Conservation (phyloP, 345 rosid genomes). For the Atalantia buxifolia region DNA sequence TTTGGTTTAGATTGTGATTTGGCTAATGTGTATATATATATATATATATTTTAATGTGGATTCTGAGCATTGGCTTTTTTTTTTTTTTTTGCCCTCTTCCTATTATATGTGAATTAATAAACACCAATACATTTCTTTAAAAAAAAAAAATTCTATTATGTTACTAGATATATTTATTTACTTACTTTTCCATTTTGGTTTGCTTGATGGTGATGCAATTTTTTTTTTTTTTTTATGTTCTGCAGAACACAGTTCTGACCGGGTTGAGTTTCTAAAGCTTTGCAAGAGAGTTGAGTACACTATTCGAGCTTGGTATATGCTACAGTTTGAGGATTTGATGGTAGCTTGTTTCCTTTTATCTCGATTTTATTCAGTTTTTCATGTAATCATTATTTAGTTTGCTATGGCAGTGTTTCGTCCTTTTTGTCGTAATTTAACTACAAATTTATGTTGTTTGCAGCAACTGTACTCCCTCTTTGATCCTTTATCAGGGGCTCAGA, state of each 20-base stretch:
- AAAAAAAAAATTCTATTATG: too few species aligned
- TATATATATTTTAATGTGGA: too few species aligned
- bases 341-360: conserved; percentile 28
- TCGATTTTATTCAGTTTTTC: background rate
- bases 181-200: background rate
- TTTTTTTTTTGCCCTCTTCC: background rate
- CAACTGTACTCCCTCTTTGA: conserved; percentile 93
- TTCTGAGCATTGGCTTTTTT: background rate
- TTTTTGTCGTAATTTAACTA: conserved; percentile 15
- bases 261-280: conserved; percentile 81
- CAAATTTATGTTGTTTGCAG: conserved; percentile 37
- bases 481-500: conserved; percentile 72
- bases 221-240: background rate
- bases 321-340: conserved; percentile 96
- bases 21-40: too few species aligned
- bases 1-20: background rate
- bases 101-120: background rate
- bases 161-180: background rate
- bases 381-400: background rate
- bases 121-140: background rate
- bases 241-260: conserved; percentile 67
- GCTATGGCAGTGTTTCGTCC: conserved; percentile 1
- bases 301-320: conserved; percentile 92
- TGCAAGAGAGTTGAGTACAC: conserved; percentile 95
- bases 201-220: background rate